Evolutionary conservation across 2,329 filamentous ascomycete genomes (phyloP).

Genomic region (Chaetomium olivaceum): DNA sequence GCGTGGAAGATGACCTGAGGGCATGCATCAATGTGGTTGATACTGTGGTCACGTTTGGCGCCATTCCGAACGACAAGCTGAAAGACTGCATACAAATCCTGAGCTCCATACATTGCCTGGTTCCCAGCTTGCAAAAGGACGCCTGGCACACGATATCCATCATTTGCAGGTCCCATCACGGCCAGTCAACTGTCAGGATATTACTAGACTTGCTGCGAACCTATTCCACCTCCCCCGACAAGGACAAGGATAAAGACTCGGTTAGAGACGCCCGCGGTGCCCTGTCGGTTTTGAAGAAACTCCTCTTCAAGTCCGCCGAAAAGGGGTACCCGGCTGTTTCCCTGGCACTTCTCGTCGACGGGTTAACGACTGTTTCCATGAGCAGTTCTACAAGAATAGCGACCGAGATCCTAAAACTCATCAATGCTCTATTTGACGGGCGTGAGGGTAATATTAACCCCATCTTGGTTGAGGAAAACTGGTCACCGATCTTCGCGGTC

Average conservation of each 20-base stretch:
- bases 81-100: slow-evolving; percentile 68
- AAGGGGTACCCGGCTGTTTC: slow-evolving; percentile 62
- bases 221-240: slow-evolving; percentile 40
- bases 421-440: slow-evolving; percentile 58
- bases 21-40: slow-evolving; percentile 69
- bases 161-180: slow-evolving; percentile 72
- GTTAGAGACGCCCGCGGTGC: slow-evolving; percentile 62
- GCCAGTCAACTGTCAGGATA: slow-evolving; percentile 66
- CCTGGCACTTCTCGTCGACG: slow-evolving; percentile 59
- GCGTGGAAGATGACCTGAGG: slow-evolving; percentile 62
- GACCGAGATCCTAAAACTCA: slow-evolving; percentile 50
- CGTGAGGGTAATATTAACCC: slow-evolving; percentile 54
- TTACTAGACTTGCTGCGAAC: slow-evolving; percentile 62
- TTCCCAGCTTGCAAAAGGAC: slow-evolving; percentile 59
- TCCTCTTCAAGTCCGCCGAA: slow-evolving; percentile 60
- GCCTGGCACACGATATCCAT: slow-evolving; percentile 72
- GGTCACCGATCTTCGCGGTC: slow-evolving; percentile 61
- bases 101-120: slow-evolving; percentile 69
- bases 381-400: slow-evolving; percentile 50
- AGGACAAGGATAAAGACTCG: slow-evolving; percentile 48
- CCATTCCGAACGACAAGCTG: slow-evolving; percentile 64
- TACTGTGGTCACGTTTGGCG: slow-evolving; percentile 69
- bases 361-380: slow-evolving; percentile 53
- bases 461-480: slow-evolving; percentile 65
- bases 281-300: slow-evolving; percentile 62